Conservation (phyloP, 495 filamentous ascomycete species). For the Xylaria castorea region DNA sequence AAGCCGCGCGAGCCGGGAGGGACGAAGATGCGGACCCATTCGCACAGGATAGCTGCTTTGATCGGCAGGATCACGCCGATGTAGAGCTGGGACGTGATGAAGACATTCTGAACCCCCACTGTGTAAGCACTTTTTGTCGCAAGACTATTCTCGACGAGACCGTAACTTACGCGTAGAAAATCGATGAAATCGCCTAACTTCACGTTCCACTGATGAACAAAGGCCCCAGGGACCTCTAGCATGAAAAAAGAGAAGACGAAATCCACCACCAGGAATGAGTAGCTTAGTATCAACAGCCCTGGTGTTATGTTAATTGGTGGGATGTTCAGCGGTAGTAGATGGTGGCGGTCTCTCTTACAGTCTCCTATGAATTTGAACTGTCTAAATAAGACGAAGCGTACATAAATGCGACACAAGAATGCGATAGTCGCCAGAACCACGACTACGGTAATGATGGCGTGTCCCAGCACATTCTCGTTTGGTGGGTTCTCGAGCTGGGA, state of each 20-base stretch:
- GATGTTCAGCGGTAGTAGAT: background rate
- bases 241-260: background rate
- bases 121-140: background rate
- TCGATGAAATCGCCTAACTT: background rate
- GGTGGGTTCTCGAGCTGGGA: background rate
- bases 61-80: background rate
- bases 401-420: background rate
- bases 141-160: background rate
- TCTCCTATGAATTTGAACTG: background rate
- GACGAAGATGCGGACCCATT: conserved; percentile 5
- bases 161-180: background rate
- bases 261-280: background rate
- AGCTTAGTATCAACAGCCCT: background rate
- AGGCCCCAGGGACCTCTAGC: background rate
- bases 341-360: background rate
- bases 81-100: background rate
- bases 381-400: background rate
- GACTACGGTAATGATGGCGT: background rate
- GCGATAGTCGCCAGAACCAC: background rate
- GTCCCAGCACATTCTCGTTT: background rate
- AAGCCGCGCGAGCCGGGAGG: background rate
- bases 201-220: conserved; percentile 13
- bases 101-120: background rate
- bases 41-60: background rate
- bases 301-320: background rate